phyloP scores from a whole-genome alignment of 805 yeast species.

The Nakazawaea holstii region DNA sequence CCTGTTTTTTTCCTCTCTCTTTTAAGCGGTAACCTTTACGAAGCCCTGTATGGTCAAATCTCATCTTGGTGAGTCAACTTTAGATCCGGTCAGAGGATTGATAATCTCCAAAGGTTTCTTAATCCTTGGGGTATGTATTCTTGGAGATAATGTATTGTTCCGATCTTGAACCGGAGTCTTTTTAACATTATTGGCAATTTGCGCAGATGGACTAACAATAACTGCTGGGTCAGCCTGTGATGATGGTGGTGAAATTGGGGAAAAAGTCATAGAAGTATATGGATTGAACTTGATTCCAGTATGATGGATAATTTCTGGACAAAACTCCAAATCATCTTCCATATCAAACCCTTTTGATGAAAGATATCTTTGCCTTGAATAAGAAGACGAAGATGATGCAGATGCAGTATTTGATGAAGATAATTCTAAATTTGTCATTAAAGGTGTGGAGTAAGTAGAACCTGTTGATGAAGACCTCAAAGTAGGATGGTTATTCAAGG shows the following conservation, averaged over 20 bases:
- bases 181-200: constrained; percentile 5
- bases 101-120: constrained; percentile 58
- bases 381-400: neutral
- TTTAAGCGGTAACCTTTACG: neutral
- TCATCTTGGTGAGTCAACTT: constrained; percentile 45
- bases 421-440: neutral
- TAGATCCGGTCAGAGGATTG: constrained; percentile 55
- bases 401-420: neutral
- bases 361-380: constrained; percentile 35
- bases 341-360: constrained; percentile 55
- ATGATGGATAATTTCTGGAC: constrained; percentile 42
- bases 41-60: neutral
- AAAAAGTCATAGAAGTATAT: constrained; percentile 57
- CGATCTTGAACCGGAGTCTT: constrained; percentile 9
- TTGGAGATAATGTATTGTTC: constrained; percentile 27
- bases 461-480: constrained; percentile 4
- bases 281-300: constrained; percentile 48
- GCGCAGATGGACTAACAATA: constrained; percentile 14
- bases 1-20: neutral
- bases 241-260: constrained; percentile 42
- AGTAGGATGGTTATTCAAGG: constrained; percentile 1
- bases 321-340: constrained; percentile 61
- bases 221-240: constrained; percentile 18
- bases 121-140: constrained; percentile 50
- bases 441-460: constrained; percentile 5